A percentile compares a stretch with the other conserved stretches of the same genome.
Conservation (phyloP, 805 yeast species). For the Danielia reshetovae region DNA sequence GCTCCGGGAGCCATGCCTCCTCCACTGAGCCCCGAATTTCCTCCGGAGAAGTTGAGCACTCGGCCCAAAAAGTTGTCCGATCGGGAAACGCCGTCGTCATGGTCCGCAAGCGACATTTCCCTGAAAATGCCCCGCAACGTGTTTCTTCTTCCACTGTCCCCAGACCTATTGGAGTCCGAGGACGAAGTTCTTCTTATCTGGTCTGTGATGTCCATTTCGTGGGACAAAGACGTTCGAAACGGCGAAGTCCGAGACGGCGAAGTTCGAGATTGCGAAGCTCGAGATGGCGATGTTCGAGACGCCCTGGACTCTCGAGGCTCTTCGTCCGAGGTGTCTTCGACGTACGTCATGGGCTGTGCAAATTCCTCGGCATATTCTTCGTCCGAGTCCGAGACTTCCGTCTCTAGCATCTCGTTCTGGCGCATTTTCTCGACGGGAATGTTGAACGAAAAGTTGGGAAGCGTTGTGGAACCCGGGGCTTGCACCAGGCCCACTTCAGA, state of each 20-base stretch:
- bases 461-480: constrained; percentile 4
- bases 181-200: constrained; percentile 5
- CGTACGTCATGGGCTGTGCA: constrained; percentile 3
- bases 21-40: constrained; percentile 29
- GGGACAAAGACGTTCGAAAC: too few relatives aligned
- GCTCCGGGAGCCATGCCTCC: constrained; percentile 45
- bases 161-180: constrained; percentile 3
- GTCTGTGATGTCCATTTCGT: constrained; percentile 15
- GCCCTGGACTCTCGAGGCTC: constrained; percentile 2
- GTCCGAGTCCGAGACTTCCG: constrained; percentile 5
- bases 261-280: too few relatives aligned
- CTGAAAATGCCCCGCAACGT: constrained; percentile 25
- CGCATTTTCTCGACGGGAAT: constrained; percentile 1
- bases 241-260: too few relatives aligned
- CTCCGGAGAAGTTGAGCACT: constrained; percentile 24
- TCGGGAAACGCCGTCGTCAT: constrained; percentile 20
- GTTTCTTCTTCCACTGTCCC: constrained; percentile 6
- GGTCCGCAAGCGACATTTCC: constrained; percentile 33
- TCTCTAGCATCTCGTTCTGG: neutral
- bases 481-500: constrained; percentile 16
- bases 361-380: neutral
- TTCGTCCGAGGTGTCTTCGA: constrained; percentile 15
- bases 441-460: constrained; percentile 13
- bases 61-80: constrained; percentile 39
- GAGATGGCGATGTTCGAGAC: too few relatives aligned